Evolutionary conservation across 2,329 filamentous ascomycete genomes (phyloP), one percentile per base, ranked within the genome.

Genomic region (Penicillium polonicum): DNA sequence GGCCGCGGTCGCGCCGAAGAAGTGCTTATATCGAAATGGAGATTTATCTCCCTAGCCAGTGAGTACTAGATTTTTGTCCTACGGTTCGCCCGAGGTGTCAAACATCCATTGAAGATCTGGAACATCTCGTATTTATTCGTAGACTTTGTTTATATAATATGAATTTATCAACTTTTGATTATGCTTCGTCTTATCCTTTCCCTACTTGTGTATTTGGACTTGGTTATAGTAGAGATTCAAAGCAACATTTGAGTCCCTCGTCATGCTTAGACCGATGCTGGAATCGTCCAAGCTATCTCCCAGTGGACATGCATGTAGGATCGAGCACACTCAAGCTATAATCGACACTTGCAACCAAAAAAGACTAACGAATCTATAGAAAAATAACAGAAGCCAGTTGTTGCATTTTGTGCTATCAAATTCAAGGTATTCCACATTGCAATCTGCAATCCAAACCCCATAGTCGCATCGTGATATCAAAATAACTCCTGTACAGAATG

Each of bases 1-100:
- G 91, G 88, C 90, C 92, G 87, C 82, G 85, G 87, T 92, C 95
- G 92, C 91, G 92, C 92, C 92, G 91, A 92, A 96, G 91, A 96
- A 92, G 91, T 96, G 92, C 92, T 95, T 85, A 95, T 82, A 94
- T 83, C 56, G 65, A 77, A 27, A 33, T 52, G 53, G 61, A 66
- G 55, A 52, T 62, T 49, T n/a, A 58, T 65, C 65, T 62, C 57
- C 58, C 52, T 61, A 35, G 65, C 69, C 75, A 74, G 70, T 67
- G 73, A 76, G 74, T 77, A 78, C 75, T 77, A 74, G 75, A 76
- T 75, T 61, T 71, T 62, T 76, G 74, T 74, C 73, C 65, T 64
- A 65, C 60, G 63, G 53, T 61, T 60, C 59, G 52, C 53, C 57
- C 64, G 67, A 69, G 65, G 64, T 78, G 75, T 72, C 74, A 74